A percentile compares a stretch with the other conserved stretches of the same genome.
These are phyloP conservation scores for Naganishia friedmannii DNA, from an alignment of 768 basidiomycete genomes.

Conservation along the genomic window DNA sequence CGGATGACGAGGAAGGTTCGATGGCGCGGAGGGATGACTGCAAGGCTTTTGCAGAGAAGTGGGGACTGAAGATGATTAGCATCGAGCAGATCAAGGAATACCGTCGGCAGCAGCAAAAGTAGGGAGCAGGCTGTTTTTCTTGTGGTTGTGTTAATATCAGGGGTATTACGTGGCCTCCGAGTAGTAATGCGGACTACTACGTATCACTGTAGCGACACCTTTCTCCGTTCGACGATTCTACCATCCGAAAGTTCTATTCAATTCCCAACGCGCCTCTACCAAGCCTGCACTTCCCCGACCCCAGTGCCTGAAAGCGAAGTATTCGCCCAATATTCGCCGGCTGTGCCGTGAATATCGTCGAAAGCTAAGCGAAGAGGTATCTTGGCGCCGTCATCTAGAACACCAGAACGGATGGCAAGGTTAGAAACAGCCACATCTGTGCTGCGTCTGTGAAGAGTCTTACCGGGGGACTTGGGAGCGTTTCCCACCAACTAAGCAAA, in stretches of 20 bases:
- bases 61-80: constrained; percentile 90
- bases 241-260: background rate
- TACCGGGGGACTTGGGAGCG: constrained; percentile 24
- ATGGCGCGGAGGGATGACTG: constrained; percentile 97
- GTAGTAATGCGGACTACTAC: too few relatives aligned
- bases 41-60: constrained; percentile 79
- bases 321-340: constrained; percentile 30
- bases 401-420: background rate
- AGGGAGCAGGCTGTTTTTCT: background rate
- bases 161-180: background rate
- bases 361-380: constrained; percentile 24
- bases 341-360: constrained; percentile 21
- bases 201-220: too few relatives aligned
- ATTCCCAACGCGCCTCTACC: background rate
- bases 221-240: background rate
- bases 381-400: constrained; percentile 25
- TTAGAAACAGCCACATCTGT: background rate
- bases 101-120: constrained; percentile 33
- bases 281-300: constrained; percentile 24
- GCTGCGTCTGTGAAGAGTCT: background rate
- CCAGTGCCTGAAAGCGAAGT: constrained; percentile 12
- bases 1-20: constrained; percentile 74
- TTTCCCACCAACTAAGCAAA: constrained; percentile 15
- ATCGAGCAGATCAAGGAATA: constrained; percentile 63
- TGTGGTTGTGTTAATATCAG: background rate